Evolutionary conservation across 2,329 filamentous ascomycete genomes (phyloP).

Genomic region (Botryotinia calthae): DNA sequence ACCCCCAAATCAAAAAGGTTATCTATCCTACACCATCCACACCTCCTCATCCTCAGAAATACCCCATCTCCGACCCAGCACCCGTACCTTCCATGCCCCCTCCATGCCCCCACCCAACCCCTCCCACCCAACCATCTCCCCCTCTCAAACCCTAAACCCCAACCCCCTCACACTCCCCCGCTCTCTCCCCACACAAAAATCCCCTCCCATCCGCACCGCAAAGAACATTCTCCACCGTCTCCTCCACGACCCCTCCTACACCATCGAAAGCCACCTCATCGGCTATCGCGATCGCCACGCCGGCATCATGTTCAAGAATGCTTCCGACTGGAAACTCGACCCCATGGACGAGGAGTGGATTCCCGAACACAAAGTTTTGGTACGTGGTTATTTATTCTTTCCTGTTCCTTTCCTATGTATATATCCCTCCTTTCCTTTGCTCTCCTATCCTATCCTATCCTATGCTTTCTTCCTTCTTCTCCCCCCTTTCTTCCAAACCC

Average conservation of each 20-base stretch:
- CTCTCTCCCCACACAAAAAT: background rate
- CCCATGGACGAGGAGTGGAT: background rate
- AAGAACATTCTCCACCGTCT: background rate
- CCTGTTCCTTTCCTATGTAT: background rate
- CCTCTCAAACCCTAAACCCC: background rate
- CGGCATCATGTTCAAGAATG: background rate
- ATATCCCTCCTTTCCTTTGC: too few species aligned
- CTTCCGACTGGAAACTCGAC: background rate
- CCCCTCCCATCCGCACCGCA: background rate
- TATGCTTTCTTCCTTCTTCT: too few species aligned
- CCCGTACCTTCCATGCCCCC: background rate
- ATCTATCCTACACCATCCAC: background rate
- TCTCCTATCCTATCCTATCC: too few species aligned
- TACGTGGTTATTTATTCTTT: background rate
- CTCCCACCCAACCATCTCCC: background rate
- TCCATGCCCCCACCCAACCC: background rate
- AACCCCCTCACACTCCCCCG: background rate
- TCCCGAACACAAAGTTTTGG: background rate
- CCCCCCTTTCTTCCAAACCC: too few species aligned
- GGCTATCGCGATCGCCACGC: background rate
- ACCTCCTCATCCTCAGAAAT: background rate
- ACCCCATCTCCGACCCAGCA: background rate
- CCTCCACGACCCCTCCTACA: constrained; percentile 18
- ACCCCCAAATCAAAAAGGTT: background rate
- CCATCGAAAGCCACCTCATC: constrained; percentile 15